Evolutionary conservation across 768 basidiomycete genomes (phyloP), one percentile per base, ranked within the genome.

Genomic region (Grammothele lineata): DNA sequence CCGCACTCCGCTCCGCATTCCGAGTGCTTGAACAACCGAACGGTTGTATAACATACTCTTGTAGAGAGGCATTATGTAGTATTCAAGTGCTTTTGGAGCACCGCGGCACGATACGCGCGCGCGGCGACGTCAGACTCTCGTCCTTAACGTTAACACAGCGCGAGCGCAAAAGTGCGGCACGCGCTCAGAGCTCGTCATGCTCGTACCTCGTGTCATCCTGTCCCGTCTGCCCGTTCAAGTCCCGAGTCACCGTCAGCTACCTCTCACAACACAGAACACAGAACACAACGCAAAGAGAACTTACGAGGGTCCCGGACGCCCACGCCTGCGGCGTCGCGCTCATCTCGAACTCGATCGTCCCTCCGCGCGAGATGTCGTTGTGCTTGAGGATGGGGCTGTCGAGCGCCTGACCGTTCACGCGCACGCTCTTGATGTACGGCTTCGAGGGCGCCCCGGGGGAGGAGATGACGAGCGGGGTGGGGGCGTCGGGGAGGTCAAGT

Each of bases 331-430:
- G 75, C 19, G 59, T 60, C 4, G 68, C 70, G 40, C 74, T 79
- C 86, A 90, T 87, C 55, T 78, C 75, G 55, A 87, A 89, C 30
- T 67, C 68, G 14, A 89, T 62, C 7, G 72, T 62, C 0, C 77
- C 83, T 0, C 86, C 85, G 4, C 64, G 52, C 8, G 64, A 65
- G n/a, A 88, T 75, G 41, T 85, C 70, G n/a, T 71, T 72, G 51
- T 90, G 87, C 10, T 46, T 62, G 23, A 91, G 73, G 27, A 84
- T 57, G 0, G 85, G 81, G 3, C 50, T 56, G 0, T 60, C 54
- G 10, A 79, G 56, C 7, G 40, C 27, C 3, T 57, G 55, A 0
- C 81, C 84, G 53, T 91, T 76, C 12, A 91, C 62, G 0, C 61
- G 73, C 27, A 90, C 56, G 0, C 74, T 74, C 42, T 75, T 74